Conservation (phyloP, 495 filamentous ascomycete genomes). For the Neurospora intermedia region DNA sequence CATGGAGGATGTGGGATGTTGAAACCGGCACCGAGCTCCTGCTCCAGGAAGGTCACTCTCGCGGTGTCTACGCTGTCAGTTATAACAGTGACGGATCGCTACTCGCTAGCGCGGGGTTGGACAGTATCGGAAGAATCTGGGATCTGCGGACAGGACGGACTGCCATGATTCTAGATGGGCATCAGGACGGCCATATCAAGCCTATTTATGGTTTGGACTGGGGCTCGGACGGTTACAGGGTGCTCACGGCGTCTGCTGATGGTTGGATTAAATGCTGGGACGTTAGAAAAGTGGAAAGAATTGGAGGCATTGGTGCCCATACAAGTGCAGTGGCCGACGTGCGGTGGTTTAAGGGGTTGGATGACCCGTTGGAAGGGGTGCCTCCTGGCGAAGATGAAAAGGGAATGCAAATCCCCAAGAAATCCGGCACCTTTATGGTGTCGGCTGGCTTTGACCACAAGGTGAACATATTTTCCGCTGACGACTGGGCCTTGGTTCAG, state of each 20-base stretch:
- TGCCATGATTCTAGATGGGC: slow-evolving; percentile 83
- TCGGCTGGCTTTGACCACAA: slow-evolving; percentile 89
- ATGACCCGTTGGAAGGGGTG: slow-evolving; percentile 47
- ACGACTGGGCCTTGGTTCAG: slow-evolving; percentile 89
- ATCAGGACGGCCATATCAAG: slow-evolving; percentile 79
- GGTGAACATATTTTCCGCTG: slow-evolving; percentile 88
- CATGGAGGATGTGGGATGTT: slow-evolving; percentile 95
- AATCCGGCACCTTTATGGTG: slow-evolving; percentile 80
- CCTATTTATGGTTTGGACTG: slow-evolving; percentile 90
- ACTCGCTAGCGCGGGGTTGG: slow-evolving; percentile 78
- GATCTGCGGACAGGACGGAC: slow-evolving; percentile 89
- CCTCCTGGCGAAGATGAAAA: slow-evolving; percentile 51
- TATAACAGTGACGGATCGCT: slow-evolving; percentile 90
- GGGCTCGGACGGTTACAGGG: slow-evolving; percentile 79
- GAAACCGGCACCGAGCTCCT: slow-evolving; percentile 72
- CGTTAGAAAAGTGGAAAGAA: slow-evolving; percentile 72
- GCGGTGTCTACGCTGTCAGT: slow-evolving; percentile 77
- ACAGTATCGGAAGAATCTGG: slow-evolving; percentile 94
- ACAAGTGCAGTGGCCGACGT: slow-evolving; percentile 85
- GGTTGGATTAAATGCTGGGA: slow-evolving; percentile 99
- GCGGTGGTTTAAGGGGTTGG: slow-evolving; percentile 82
- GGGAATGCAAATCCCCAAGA: slow-evolving; percentile 50
- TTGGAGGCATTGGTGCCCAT: slow-evolving; percentile 81
- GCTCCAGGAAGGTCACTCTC: slow-evolving; percentile 88
- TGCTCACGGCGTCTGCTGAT: slow-evolving; percentile 83